Evolutionary conservation across 768 basidiomycete genomes (phyloP).

Genomic region (Nidula microcarpa): DNA sequence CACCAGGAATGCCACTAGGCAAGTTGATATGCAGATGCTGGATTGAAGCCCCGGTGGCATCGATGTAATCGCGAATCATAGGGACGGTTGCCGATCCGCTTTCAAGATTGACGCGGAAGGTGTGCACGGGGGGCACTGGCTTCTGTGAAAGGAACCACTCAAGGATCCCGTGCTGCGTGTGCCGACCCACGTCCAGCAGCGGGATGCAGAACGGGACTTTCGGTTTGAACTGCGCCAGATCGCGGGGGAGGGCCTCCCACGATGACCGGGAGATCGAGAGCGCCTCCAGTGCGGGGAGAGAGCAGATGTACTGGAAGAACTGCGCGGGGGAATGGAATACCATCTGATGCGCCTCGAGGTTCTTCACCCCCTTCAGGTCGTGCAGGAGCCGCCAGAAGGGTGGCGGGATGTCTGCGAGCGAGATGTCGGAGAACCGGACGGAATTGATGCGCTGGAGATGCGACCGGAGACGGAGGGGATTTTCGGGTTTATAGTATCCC

Average conservation of each 20-base stretch:
- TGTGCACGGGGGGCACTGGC: slow-evolving; percentile 13
- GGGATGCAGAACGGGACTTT: slow-evolving; percentile 12
- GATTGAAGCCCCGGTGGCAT: slow-evolving; percentile 15
- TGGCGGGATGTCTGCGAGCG: slow-evolving; percentile 17
- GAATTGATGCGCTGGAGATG: slow-evolving; percentile 10
- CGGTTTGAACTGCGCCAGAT: slow-evolving; percentile 8
- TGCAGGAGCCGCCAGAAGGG: slow-evolving; percentile 21
- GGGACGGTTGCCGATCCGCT: slow-evolving; percentile 7
- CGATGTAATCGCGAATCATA: slow-evolving; percentile 14
- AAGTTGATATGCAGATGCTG: slow-evolving; percentile 18
- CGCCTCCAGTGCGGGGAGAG: slow-evolving; percentile 19
- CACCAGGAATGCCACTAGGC: slow-evolving; percentile 16
- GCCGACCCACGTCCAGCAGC: slow-evolving; percentile 13
- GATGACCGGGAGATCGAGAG: slow-evolving; percentile 22
- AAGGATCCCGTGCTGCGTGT: slow-evolving; percentile 12
- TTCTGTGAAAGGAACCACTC: slow-evolving; percentile 18
- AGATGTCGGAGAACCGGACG: slow-evolving; percentile 20
- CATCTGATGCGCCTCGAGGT: slow-evolving; percentile 20
- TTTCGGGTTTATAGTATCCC: slow-evolving; percentile 9
- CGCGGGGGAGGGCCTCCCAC: slow-evolving; percentile 8
- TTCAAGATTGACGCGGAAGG: slow-evolving; percentile 15
- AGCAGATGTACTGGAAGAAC: slow-evolving; percentile 22
- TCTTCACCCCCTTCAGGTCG: slow-evolving; percentile 18
- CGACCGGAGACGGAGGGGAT: slow-evolving; percentile 7
- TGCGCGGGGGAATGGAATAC: slow-evolving; percentile 14